Evolutionary conservation across 495 filamentous ascomycete genomes (phyloP), one percentile per base, ranked within the genome.

Genomic region (Penicillium pancosmium): DNA sequence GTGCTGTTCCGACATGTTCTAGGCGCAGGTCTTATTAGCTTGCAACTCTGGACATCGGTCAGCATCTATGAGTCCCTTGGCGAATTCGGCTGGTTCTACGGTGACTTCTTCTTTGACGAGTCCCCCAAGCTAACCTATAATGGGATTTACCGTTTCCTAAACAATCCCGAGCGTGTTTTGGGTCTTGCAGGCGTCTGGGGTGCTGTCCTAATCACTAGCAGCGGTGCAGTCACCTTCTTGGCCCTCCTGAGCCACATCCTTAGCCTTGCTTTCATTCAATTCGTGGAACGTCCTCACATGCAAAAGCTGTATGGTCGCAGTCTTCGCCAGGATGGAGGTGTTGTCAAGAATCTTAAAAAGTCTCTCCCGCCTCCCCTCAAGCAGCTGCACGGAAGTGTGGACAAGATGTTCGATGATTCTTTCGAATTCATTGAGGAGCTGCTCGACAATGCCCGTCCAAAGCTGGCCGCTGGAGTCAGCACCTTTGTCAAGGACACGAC

Each of bases 81-180:
- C 44, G 94, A 98, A 68, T 98, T 97, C 68, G 95, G 95, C 62
- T 98, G 95, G 94, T 98, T 98, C 80, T 98, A 91, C 66, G 94
- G 94, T 12, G 94, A 98, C 72, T 98, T 98, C 79, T 97, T 97
- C 75, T 92, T 96, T 62, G 82, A 88, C 51, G 86, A 87, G 47
- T 84, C 86, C 10, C 88, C 85, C 19, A 95, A 96, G 66, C 82
- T 98, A 50, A 98, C 91, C 19, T 98, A 98, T 77, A 91, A 88
- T 61, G 95, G 94, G 52, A 98, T 98, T 65, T 98, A 98, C 70
- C 92, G 94, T 57, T 98, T 91, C 75, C 78, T 98, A 56, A 98
- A 98, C 78, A 98, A 98, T 68, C 94, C 94, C 0, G 94, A 98
- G 72, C 88, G 94, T 59, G 86, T 98, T 34, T 84, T 98, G 56